These are phyloP conservation scores for Helichrysum umbraculigerum DNA, from an alignment of 129 eudicot genomes.

Conservation along the genomic window DNA sequence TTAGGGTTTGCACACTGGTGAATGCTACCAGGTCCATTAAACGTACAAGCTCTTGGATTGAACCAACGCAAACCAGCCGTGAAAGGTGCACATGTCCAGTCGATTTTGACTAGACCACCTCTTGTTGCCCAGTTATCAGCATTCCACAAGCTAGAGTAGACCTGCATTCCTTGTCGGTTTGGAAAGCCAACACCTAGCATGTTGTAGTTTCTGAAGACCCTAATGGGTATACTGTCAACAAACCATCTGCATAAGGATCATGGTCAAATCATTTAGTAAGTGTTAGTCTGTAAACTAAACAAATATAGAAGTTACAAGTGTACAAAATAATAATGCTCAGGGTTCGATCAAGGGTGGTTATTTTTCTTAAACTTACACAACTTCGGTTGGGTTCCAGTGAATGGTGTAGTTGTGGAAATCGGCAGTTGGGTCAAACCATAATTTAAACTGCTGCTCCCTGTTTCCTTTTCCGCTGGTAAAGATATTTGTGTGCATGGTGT, in stretches of 20 bases:
- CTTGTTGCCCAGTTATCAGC: conserved; percentile 78
- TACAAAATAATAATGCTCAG: no score
- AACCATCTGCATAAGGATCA: conserved; percentile 47
- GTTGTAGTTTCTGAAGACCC: conserved; percentile 64
- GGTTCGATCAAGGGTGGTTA: background rate
- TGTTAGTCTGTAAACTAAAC: background rate
- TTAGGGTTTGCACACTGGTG: conserved; percentile 35
- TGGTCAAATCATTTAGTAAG: background rate
- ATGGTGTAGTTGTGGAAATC: conserved; percentile 81
- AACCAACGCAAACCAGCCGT: conserved; percentile 40
- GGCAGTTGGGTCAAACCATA: conserved; percentile 69
- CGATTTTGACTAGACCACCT: conserved; percentile 55
- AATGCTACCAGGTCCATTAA: conserved; percentile 41
- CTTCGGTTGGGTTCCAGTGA: conserved; percentile 58
- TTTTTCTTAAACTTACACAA: conserved; percentile 48
- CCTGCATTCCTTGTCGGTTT: conserved; percentile 59
- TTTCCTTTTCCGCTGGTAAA: conserved; percentile 55
- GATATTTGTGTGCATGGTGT: conserved; percentile 70
- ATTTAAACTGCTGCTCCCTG: conserved; percentile 62
- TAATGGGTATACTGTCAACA: conserved; percentile 53
- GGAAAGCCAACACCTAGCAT: conserved; percentile 55
- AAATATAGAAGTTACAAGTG: no score
- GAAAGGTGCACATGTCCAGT: conserved; percentile 66
- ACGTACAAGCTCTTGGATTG: conserved; percentile 47
- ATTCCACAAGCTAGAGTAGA: conserved; percentile 68